Conservation (phyloP, 129 eudicot genomes). For the Arctium lappa region DNA sequence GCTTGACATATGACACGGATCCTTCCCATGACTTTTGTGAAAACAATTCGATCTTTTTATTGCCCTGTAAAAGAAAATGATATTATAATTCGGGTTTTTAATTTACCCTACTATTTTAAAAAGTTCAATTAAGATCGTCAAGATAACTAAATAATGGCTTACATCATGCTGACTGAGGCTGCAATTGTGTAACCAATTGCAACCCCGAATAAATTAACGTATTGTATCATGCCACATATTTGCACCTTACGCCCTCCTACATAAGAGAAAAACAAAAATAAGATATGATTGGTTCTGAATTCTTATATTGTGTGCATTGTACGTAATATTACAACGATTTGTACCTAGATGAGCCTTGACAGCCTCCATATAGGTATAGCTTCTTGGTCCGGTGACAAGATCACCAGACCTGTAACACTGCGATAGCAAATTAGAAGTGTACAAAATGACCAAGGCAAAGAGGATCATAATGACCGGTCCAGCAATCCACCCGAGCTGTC, state of each 20-base stretch:
- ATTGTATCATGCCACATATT: constrained; percentile 59
- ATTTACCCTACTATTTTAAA: neutral
- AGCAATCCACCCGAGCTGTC: constrained; percentile 78
- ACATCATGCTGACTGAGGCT: constrained; percentile 79
- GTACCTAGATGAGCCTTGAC: constrained; percentile 62
- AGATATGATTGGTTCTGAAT: neutral
- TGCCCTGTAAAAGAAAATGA: constrained; percentile 45
- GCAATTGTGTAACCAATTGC: constrained; percentile 86
- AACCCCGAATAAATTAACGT: constrained; percentile 55
- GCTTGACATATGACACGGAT: constrained; percentile 59
- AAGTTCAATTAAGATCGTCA: neutral
- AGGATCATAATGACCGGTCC: constrained; percentile 52
- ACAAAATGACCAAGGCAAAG: constrained; percentile 53
- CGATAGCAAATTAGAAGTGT: constrained; percentile 54
- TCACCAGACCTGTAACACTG: constrained; percentile 66
- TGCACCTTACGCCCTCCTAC: constrained; percentile 57
- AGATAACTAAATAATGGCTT: constrained; percentile 19
- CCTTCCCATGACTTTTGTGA: constrained; percentile 45
- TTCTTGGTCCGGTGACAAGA: constrained; percentile 59
- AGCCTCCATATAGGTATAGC: constrained; percentile 75
- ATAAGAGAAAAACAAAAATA: neutral
- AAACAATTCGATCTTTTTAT: constrained; percentile 67
- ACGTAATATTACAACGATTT: neutral
- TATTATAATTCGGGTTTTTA: neutral
- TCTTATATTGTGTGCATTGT: neutral